Evolutionary conservation across 768 basidiomycete species (phyloP).

Genomic region (Tylopilus felleus): DNA sequence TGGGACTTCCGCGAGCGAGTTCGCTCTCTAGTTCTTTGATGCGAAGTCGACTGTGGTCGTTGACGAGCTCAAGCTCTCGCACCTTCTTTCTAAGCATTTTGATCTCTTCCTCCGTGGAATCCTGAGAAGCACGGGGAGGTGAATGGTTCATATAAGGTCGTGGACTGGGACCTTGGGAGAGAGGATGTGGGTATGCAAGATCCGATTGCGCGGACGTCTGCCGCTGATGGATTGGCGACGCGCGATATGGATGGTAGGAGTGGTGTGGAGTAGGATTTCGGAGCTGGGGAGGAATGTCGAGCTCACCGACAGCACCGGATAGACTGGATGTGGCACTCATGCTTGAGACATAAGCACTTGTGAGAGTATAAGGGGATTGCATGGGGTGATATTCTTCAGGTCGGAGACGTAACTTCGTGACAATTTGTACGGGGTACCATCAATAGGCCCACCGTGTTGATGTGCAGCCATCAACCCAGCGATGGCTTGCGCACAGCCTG

Average conservation of each 20-base stretch:
- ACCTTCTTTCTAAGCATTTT: conserved; percentile 53
- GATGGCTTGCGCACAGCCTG: conserved; percentile 28
- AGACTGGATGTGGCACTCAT: conserved; percentile 48
- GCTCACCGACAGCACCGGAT: conserved; percentile 62
- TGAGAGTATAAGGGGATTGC: conserved; percentile 30
- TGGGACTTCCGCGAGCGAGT: conserved; percentile 33
- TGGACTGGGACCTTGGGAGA: conserved; percentile 17
- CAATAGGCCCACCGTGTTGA: conserved; percentile 23
- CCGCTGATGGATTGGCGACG: conserved; percentile 21
- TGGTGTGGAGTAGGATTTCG: conserved; percentile 29
- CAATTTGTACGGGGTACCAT: conserved; percentile 29
- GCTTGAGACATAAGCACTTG: conserved; percentile 39
- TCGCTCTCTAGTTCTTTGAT: conserved; percentile 47
- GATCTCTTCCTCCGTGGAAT: conserved; percentile 47
- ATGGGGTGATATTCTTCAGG: conserved; percentile 37
- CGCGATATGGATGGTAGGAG: conserved; percentile 26
- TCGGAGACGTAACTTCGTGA: conserved; percentile 31
- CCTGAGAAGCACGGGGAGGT: conserved; percentile 13
- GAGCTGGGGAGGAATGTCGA: conserved; percentile 37
- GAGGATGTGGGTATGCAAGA: conserved; percentile 18
- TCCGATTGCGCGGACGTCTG: conserved; percentile 21
- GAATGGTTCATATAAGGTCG: conserved; percentile 20
- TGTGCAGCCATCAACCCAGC: conserved; percentile 26
- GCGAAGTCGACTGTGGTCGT: conserved; percentile 47
- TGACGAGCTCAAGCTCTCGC: conserved; percentile 60